Conservation (phyloP, 2,329 filamentous ascomycete genomes). For the Cytospora mali region DNA sequence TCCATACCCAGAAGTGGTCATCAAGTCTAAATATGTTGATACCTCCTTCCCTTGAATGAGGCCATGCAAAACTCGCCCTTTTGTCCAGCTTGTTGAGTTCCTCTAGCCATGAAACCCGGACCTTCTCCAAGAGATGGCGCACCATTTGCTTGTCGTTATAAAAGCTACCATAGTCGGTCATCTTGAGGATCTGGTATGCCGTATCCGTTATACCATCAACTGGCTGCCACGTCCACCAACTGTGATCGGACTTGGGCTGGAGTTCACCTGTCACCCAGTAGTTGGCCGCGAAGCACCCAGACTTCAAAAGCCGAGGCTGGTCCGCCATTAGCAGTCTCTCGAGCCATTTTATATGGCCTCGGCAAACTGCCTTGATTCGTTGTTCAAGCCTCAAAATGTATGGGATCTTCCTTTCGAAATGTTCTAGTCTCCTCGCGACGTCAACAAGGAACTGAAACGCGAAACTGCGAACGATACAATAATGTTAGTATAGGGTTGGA, state of each 20-base stretch:
- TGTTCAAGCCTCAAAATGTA: not conserved
- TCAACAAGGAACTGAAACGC: constrained; percentile 12
- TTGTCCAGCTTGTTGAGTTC: not conserved
- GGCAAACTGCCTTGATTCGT: constrained; percentile 3
- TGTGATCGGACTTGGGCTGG: not conserved
- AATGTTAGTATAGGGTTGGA: rapidly evolving
- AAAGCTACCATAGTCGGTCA: not conserved
- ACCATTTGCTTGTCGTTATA: not conserved
- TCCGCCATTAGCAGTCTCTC: not conserved
- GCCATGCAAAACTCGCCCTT: constrained; percentile 18
- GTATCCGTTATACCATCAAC: not conserved
- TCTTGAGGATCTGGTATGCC: constrained; percentile 11
- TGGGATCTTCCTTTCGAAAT: not conserved
- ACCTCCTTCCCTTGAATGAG: constrained; percentile 10
- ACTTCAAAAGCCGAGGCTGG: not conserved
- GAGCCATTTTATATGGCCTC: constrained; percentile 5
- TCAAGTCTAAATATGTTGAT: constrained; percentile 24
- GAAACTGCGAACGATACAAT: not conserved
- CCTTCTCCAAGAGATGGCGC: not conserved
- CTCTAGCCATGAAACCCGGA: not conserved
- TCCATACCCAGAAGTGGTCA: constrained; percentile 31
- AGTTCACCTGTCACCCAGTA: constrained; percentile 9
- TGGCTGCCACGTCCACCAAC: not conserved
- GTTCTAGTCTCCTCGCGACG: not conserved
- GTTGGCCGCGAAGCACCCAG: constrained; percentile 3